Evolutionary conservation across 257 asterid genomes (phyloP), one percentile per base, ranked within the genome.

Genomic region (Nicotiana otophora): DNA sequence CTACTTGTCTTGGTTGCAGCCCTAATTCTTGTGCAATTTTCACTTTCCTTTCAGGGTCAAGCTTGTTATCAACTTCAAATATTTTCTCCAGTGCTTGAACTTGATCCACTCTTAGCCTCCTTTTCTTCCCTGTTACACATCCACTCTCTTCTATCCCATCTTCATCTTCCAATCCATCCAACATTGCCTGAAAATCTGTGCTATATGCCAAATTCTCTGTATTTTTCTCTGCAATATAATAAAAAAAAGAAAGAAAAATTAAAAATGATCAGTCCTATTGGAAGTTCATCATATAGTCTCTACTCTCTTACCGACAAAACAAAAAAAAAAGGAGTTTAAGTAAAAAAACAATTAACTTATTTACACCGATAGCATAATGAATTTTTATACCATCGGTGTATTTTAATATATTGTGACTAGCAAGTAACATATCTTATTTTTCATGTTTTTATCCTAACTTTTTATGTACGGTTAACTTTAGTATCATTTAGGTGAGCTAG

Each of bases 1-100:
- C 91, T 5, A 89, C 84, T 83, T 89, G 91, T 75, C 92, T 57
- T 5, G 92, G 92, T 70, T 89, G 90, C 26, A 89, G 90, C 42
- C 90, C 88, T 55, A 88, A 68, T 81, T 88, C 92, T 19, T 63
- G 84, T 9, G 92, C 91, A 14, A 89, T 67, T 77, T 89, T 86
- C 23, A 70, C 34, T 77, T 89, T 89, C 65, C 84, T 77, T 46
- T 86, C 91, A 0, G 90, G 90, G 16, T 89, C 91, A 82, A 89
- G 91, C 83, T 85, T 86, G 87, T 86, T 89, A 54, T 88, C 91
- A 33, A 83, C 86, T 48, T 88, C 91, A 63, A 89, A 89, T 16
- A 83, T 84, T 82, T 82, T 89, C 82, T 89, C 92, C 46, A 89
- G 80, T 57, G 91, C 87, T 62, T 85, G 86, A 4, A 89, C 92